Base-by-base conservation (phyloP, 176 grass and related monocot species). In the Carex scoparia region DNA sequence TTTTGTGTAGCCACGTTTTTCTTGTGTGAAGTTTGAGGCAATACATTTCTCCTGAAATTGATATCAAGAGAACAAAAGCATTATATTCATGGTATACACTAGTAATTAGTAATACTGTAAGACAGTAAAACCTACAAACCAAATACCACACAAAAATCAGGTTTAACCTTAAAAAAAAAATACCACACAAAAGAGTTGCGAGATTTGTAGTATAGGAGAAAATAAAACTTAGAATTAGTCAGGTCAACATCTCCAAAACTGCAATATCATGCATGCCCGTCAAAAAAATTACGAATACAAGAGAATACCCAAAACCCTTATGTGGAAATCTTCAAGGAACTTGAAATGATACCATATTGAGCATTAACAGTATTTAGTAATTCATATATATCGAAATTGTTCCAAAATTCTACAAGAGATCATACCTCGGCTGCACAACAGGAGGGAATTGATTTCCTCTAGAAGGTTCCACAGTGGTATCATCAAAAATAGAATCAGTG, bases 381-480 rank as follows among this genome's bases (percentile, higher is more conserved):
- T 48, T 46, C 69, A 71, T 19, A 42, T 18, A n/a, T n/a, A 46
- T 18, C 68, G 2, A 71, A 71, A 71, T n/a, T 71, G 16, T 46
- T 33, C 13, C 14, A 44, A 46, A 81, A 81, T 18, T 32, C 71
- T 31, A 83, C 64, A 13, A 86, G 61, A 86, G 37, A 65, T 73
- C 55, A 56, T 19, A 61, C 59, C 59, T 63, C 23, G 61, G n/a
- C 61, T 89, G 90, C 54, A 51, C 87, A 67, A 69, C 87, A 67
- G 54, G 77, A 90, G 86, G 68, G 79, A 0, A 84, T 84, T 44
- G 68, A 71, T 71, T 44, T 71, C 37, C 68, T 44, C 15, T 71
- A 44, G 79, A 40, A 64, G 79, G 79, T 18, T 81, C 79, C 38
- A 40, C 51, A 64, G 58, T 46, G 23, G 79, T 23, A 61, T 61